Evolutionary conservation across 441 rosid species (phyloP).

Genomic region (Caryocar brasiliense): DNA sequence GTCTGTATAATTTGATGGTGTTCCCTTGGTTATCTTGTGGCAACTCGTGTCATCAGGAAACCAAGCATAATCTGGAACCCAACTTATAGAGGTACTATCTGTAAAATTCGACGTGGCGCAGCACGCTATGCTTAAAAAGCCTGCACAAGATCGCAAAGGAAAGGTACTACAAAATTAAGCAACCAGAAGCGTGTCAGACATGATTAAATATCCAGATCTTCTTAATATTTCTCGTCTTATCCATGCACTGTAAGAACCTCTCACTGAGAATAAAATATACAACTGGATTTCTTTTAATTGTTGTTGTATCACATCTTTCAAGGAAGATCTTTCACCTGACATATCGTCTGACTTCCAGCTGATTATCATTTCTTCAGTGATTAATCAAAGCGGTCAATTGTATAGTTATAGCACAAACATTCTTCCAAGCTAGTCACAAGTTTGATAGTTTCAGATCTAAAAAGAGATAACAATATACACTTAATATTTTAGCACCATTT

Average conservation of each 20-base stretch:
- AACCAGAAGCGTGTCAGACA: no score
- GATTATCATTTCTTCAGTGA: neutral
- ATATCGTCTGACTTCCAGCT: conserved; percentile 1
- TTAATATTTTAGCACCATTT: neutral
- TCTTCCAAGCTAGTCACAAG: neutral
- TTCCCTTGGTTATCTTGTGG: conserved; percentile 10
- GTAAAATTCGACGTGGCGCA: conserved; percentile 29
- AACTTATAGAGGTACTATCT: conserved; percentile 16
- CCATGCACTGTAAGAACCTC: no score
- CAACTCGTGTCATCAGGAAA: conserved; percentile 29
- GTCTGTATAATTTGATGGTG: conserved; percentile 9
- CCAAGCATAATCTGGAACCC: conserved; percentile 37
- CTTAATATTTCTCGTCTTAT: no score
- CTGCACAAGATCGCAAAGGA: conserved; percentile 38
- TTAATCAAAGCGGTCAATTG: neutral
- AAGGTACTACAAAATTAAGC: no score
- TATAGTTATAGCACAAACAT: neutral
- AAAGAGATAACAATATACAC: neutral
- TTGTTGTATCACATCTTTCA: conserved; percentile 6
- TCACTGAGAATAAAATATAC: neutral
- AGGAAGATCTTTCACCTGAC: conserved; percentile 7
- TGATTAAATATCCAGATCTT: no score
- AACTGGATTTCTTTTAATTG: neutral
- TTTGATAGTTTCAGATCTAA: neutral
- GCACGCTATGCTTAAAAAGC: conserved; percentile 48